Evolutionary conservation across 805 yeast species (phyloP), one percentile per base, ranked within the genome.

Genomic region (Sungouiozyma intestinalis): DNA sequence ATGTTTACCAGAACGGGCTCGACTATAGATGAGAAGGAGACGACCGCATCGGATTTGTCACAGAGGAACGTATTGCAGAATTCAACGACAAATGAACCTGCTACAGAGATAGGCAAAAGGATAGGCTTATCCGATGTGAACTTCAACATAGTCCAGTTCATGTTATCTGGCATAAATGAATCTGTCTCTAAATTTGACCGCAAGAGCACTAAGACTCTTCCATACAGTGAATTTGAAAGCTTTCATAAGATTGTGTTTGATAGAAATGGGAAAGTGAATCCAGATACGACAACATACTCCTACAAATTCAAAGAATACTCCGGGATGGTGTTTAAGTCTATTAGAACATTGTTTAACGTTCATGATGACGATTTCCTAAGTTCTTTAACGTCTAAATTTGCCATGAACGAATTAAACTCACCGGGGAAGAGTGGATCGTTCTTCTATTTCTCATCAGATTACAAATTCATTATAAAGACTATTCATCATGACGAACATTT

Each of bases 381-480:
- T 53, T 85, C 96, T 1, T 71, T 92, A 51, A 90, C 97, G 0
- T 88, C 96, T 16, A 86, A 87, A 60, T 90, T 88, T 56, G 83
- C 90, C 48, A 72, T 92, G 34, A 82, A 92, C 19, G 97, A 90
- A 64, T 68, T 87, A 48, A 94, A 90, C 16, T 87, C 97, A 1
- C 97, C 97, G 0, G 98, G 98, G 2, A 92, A 92, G 61, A 81
- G 94, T 54, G 98, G 98, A 0, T 86, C 96, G 0, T 90, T 90
- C 57, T 92, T 92, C 58, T 92, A 92, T 66, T 92, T 83, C 60
- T 86, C 97, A 4, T 70, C 95, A 47, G 98, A 92, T 65, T 88
- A 81, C 65, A 74, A 88, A 48, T 92, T 85, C 64, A 92, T 92
- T 57, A 92, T 92, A 64, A 92, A 92, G 61, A 92, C 99, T 0